Percentiles rank a stretch among this genome's conserved stretches.
phyloP scores from a whole-genome alignment of 805 yeast genomes.

The Candida maesae region DNA sequence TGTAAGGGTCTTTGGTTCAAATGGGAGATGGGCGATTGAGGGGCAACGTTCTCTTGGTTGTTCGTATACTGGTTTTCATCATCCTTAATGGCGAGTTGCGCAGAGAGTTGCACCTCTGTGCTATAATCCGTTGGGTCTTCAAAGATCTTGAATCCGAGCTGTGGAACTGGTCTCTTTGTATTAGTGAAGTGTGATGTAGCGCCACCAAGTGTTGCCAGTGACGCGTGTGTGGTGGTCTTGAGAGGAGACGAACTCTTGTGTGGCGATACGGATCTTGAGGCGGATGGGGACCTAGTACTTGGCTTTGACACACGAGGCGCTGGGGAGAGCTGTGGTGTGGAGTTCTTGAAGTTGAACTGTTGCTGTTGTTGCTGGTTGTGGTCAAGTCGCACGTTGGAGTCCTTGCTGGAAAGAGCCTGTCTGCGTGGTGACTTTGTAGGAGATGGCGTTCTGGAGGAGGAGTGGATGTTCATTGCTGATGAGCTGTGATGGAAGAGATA shows the following conservation, averaged over 20 bases:
- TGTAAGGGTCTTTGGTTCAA: not conserved
- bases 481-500: not conserved
- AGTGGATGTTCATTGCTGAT: not conserved
- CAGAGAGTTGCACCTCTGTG: conserved; percentile 14
- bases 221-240: not conserved
- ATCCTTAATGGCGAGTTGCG: conserved; percentile 13
- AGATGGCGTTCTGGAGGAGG: conserved; percentile 20
- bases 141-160: conserved; percentile 23
- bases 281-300: not conserved
- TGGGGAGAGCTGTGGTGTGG: conserved; percentile 11
- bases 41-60: conserved; percentile 21
- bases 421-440: conserved; percentile 23
- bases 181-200: too few species aligned
- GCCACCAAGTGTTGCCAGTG: too few species aligned
- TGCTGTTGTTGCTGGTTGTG: too few species aligned
- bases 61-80: conserved; percentile 19
- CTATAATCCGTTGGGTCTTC: conserved; percentile 25
- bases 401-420: conserved; percentile 25
- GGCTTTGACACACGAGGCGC: conserved; percentile 3
- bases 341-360: too few species aligned
- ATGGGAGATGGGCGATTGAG: not conserved
- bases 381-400: conserved; percentile 23
- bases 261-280: conserved; percentile 12
- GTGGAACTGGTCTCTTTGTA: too few species aligned
- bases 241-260: conserved; percentile 6